Evolutionary conservation across 805 yeast genomes (phyloP).

Genomic region (Wickerhamomyces strasburgensis): DNA sequence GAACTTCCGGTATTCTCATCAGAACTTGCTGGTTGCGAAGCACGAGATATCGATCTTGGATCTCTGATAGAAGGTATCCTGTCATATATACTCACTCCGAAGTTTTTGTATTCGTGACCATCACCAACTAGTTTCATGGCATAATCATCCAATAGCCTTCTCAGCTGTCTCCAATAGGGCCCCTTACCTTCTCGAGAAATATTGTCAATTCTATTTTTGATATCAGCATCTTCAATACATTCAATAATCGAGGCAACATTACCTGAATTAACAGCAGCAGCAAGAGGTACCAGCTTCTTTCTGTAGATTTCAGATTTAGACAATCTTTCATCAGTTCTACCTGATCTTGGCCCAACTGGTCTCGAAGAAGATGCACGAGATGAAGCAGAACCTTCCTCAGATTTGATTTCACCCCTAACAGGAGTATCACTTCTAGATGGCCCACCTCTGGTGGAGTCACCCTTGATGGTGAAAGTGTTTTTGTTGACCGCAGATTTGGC

Average conservation of each 20-base stretch:
- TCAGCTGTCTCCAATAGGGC: neutral
- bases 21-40: too few relatives aligned
- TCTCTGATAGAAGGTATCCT: neutral
- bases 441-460: too few relatives aligned
- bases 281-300: neutral
- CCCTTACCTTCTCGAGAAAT: neutral
- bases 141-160: neutral
- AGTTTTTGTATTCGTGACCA: neutral
- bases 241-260: neutral
- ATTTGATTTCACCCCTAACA: too few relatives aligned
- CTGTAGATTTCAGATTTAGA: neutral
- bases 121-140: neutral
- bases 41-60: too few relatives aligned
- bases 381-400: too few relatives aligned
- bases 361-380: conserved; percentile 16
- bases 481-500: too few relatives aligned
- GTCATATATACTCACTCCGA: neutral
- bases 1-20: neutral
- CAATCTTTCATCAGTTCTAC: neutral
- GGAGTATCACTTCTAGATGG: too few relatives aligned
- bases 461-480: too few relatives aligned
- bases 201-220: neutral
- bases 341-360: neutral
- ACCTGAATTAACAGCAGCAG: neutral
- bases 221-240: neutral